Evolutionary conservation across 139 green algal genomes (phyloP).

Genomic region (Pleodorina starrii): DNA sequence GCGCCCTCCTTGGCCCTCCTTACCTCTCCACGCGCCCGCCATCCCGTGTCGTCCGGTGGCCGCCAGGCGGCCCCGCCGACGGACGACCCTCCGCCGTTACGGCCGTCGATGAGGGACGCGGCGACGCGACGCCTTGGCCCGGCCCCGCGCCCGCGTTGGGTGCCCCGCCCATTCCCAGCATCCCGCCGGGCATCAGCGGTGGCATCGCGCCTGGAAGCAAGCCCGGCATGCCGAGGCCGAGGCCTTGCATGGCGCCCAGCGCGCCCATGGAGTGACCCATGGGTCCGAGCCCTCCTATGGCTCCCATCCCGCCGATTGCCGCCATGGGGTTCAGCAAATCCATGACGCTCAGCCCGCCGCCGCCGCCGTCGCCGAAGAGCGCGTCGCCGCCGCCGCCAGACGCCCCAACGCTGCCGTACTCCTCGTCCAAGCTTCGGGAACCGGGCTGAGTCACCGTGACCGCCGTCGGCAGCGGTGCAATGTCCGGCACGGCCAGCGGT

Average conservation of each 20-base stretch:
- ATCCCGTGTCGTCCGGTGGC: not conserved
- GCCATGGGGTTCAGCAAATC: conserved; percentile 26
- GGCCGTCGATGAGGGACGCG: too few relatives aligned
- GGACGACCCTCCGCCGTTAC: not conserved
- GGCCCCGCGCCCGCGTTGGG: not conserved
- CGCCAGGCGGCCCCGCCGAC: not conserved
- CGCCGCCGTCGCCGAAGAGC: not conserved
- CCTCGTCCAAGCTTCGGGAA: not conserved
- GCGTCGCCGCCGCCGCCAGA: not conserved
- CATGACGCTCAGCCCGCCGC: conserved; percentile 9
- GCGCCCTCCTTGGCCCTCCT: too few relatives aligned
- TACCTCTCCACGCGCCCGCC: not conserved
- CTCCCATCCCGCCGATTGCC: not conserved
- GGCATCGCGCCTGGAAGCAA: not conserved
- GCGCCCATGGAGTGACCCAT: conserved; percentile 3
- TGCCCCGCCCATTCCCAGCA: not conserved
- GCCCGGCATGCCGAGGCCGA: conserved; percentile 20
- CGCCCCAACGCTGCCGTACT: not conserved
- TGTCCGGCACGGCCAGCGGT: not conserved
- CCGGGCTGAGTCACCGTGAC: too few relatives aligned
- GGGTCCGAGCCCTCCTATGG: not conserved
- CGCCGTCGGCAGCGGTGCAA: too few relatives aligned
- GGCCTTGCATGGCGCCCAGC: conserved; percentile 21
- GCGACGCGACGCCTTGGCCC: too few relatives aligned
- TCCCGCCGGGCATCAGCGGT: not conserved